Evolutionary conservation across 176 grass and related monocot genomes (phyloP).

Genomic region (Oryza meyeriana): DNA sequence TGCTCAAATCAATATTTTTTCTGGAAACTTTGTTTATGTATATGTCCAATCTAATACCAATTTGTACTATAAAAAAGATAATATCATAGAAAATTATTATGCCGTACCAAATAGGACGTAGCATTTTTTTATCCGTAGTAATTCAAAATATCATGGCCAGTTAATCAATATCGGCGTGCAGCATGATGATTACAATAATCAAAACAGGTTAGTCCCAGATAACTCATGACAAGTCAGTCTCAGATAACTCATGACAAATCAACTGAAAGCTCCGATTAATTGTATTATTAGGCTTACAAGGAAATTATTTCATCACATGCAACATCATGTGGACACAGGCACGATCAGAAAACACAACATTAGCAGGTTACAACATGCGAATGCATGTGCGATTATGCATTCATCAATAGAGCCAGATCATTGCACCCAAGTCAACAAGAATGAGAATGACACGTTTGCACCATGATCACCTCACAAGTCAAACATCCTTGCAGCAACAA

Average conservation of each 20-base stretch:
- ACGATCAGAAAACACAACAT: constrained; percentile 12
- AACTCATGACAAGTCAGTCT: not conserved
- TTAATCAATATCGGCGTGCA: not conserved
- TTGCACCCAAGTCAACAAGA: constrained; percentile 9
- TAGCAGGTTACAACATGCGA: not conserved
- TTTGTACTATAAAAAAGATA: no score
- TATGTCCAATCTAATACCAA: not conserved
- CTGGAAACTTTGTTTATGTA: not conserved
- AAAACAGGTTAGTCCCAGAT: not conserved
- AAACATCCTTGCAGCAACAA: not conserved
- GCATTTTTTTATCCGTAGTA: not conserved
- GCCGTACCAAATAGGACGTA: not conserved
- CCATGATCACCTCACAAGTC: not conserved
- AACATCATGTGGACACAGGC: constrained; percentile 8
- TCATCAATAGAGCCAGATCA: not conserved
- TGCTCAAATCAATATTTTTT: not conserved
- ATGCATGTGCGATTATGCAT: constrained; percentile 22
- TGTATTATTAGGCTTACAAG: constrained; percentile 12
- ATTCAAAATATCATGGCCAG: not conserved
- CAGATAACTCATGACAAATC: not conserved
- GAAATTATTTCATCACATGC: constrained; percentile 34
- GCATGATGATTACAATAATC: not conserved
- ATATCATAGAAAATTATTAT: not conserved
- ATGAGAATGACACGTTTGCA: constrained; percentile 3
- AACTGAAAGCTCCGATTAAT: not conserved